A percentile compares a stretch with the other conserved stretches of the same genome.
Evolutionary conservation across 108 stramenopile species (phyloP).

Genomic region (Nitzschia sp.): DNA sequence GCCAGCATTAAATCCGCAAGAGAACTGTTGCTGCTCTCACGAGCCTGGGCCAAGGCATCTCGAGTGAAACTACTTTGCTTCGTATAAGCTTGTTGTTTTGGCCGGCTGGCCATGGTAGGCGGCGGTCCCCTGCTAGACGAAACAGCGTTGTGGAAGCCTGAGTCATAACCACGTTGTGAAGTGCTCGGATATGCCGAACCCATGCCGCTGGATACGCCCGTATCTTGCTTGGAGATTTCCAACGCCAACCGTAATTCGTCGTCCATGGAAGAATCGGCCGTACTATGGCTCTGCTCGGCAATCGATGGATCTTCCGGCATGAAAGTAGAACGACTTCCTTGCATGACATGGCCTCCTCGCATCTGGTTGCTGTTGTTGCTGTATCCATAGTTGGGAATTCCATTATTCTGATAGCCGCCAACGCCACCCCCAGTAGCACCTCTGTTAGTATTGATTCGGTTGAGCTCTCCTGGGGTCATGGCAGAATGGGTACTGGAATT

Average conservation of each 20-base stretch:
- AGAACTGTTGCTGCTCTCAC: conserved; percentile 5
- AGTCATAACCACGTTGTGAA: not conserved
- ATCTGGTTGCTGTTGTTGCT: too few relatives aligned
- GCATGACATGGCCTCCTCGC: too few relatives aligned
- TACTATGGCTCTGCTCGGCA: not conserved
- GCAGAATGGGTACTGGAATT: too few relatives aligned
- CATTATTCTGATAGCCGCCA: not conserved
- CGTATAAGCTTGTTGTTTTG: not conserved
- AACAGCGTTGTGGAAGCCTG: not conserved
- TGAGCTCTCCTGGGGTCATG: not conserved
- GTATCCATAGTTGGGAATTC: not conserved
- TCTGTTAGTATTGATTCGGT: not conserved
- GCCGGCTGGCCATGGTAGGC: not conserved
- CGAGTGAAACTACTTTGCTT: conserved; percentile 9
- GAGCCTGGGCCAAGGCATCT: conserved; percentile 9
- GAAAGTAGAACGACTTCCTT: too few relatives aligned
- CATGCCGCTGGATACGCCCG: not conserved
- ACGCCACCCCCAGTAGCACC: not conserved
- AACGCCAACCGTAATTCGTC: conserved; percentile 19
- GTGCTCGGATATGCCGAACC: not conserved
- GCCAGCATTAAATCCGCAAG: conserved; percentile 25
- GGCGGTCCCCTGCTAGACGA: not conserved
- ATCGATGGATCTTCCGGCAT: not conserved
- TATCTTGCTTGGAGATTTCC: conserved; percentile 25
- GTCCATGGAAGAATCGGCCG: conserved; percentile 11